Percentiles rank a stretch among this genome's conserved stretches.
Evolutionary conservation across 78 protist genomes (phyloP).

Genomic region (Dictyostelium brefeldianum): DNA sequence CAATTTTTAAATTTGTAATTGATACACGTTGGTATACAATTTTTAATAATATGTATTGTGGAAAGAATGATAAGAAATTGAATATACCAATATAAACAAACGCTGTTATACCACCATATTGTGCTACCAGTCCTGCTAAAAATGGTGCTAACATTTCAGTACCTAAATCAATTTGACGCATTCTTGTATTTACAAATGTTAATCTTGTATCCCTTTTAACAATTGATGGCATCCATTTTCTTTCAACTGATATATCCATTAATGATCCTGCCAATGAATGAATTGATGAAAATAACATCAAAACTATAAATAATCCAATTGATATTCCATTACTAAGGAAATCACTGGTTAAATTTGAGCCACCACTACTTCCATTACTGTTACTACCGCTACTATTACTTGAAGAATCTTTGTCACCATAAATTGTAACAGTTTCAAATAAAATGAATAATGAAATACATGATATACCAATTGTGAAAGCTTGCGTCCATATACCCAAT

Average conservation of each 20-base stretch:
- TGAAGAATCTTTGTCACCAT: background rate
- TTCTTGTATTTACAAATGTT: slow-evolving; percentile 17
- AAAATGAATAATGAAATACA: background rate
- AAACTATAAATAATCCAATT: background rate
- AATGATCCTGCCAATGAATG: slow-evolving; percentile 37
- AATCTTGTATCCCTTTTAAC: slow-evolving; percentile 27
- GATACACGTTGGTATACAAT: background rate
- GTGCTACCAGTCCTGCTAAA: slow-evolving; percentile 42
- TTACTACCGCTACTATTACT: background rate
- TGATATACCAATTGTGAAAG: slow-evolving; percentile 21
- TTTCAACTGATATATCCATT: slow-evolving; percentile 74
- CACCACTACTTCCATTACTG: no score
- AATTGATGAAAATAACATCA: slow-evolving; percentile 9
- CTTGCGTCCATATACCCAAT: slow-evolving; percentile 26
- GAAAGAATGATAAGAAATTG: slow-evolving; percentile 55
- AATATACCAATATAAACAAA: slow-evolving; percentile 28
- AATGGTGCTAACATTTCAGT: slow-evolving; percentile 60
- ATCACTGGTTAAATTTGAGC: no score
- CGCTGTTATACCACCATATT: background rate
- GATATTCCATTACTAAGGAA: background rate
- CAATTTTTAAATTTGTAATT: background rate
- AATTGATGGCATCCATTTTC: slow-evolving; percentile 66
- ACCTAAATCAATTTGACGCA: slow-evolving; percentile 63
- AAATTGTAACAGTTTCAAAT: background rate
- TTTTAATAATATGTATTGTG: slow-evolving; percentile 42